Base-by-base conservation (phyloP, 805 yeast genomes). In the Wickerhamia fluorescens region DNA sequence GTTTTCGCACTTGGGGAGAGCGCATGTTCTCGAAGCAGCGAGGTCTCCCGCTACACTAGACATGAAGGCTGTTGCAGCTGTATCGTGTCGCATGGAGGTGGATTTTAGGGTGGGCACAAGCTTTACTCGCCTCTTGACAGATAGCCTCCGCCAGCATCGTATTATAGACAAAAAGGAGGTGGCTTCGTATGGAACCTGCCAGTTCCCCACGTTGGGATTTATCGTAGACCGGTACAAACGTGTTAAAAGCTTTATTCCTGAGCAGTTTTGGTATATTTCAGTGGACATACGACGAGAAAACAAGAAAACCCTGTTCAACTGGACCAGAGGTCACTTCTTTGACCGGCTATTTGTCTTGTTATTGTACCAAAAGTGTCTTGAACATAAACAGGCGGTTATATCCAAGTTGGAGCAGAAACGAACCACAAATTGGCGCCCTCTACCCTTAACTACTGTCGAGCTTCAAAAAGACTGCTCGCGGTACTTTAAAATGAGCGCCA, bases 171-270 rank as follows among this genome's bases (percentile, higher is more conserved):
- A 48, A 2, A 35, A 42, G 20, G 44, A 58, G 63, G 49, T 58
- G 4, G 65, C 81, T 0, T 86, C 95, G 1, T 92, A 88, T 51
- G 99, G 99, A 3, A 68, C 74, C 3, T 92, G 99, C 49, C 99
- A 92, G 50, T 92, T 92, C 45, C 99, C 99, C 2, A 89, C 98
- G 0, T 61, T 92, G 29, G 97, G 98, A 3, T 92, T 92, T 56
- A 88, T 92, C 0, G 97, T 92, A 7, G 98, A 92, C 46, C 63
- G 98, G 34, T 87, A 77, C 49, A 75, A 77, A 33, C 65, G 95
- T 33, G 81, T 82, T 19, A 71, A 74, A 43, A 61, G 64, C 37
- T 92, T 89, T 53, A 58, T 66, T 5, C 71, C 85, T 0, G 97
- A 92, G 49, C 68, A 68, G 6, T 88, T 85, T 48, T 92, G 96